These are phyloP conservation scores for Phytophthora lateralis DNA, from an alignment of 352 stramenopile genomes.

Conservation along the genomic window DNA sequence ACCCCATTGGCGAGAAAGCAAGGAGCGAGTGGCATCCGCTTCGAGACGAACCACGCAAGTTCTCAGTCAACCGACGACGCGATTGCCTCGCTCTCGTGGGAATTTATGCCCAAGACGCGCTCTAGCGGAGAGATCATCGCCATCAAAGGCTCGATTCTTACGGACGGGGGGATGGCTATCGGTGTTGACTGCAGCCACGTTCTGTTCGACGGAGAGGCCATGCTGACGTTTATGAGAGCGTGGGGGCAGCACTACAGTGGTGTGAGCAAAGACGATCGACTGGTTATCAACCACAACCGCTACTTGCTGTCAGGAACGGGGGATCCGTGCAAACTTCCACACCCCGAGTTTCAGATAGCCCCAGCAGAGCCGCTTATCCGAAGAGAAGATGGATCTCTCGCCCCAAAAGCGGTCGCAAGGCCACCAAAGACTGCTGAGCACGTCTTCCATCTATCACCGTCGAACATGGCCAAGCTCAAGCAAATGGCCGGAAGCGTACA, in stretches of 20 bases:
- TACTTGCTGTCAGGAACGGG: slow-evolving; percentile 35
- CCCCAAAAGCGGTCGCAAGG: slow-evolving; percentile 13
- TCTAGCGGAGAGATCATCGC: slow-evolving; percentile 31
- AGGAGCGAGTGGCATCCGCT: slow-evolving; percentile 39
- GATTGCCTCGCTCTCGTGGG: slow-evolving; percentile 34
- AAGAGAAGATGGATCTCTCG: slow-evolving; percentile 26
- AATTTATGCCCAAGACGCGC: slow-evolving; percentile 37
- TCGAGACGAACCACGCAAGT: slow-evolving; percentile 24
- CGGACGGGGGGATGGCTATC: slow-evolving; percentile 52
- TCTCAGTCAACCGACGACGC: slow-evolving; percentile 37
- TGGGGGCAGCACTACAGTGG: slow-evolving; percentile 58
- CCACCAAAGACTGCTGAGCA: slow-evolving; percentile 38
- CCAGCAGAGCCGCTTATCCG: slow-evolving; percentile 23
- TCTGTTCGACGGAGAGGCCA: slow-evolving; percentile 54
- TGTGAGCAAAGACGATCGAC: slow-evolving; percentile 21
- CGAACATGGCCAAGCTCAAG: slow-evolving; percentile 39
- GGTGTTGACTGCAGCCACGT: slow-evolving; percentile 51
- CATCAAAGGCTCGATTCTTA: slow-evolving; percentile 47
- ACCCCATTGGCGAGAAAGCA: slow-evolving; percentile 9
- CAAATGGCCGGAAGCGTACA: neutral
- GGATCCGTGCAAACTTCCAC: slow-evolving; percentile 17
- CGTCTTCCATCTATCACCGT: slow-evolving; percentile 48
- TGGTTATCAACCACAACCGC: slow-evolving; percentile 47
- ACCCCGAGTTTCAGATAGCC: slow-evolving; percentile 48
- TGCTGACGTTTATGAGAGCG: slow-evolving; percentile 60